Base-by-base conservation (phyloP, 768 basidiomycete species). In the Rhizopogon vesiculosus region DNA sequence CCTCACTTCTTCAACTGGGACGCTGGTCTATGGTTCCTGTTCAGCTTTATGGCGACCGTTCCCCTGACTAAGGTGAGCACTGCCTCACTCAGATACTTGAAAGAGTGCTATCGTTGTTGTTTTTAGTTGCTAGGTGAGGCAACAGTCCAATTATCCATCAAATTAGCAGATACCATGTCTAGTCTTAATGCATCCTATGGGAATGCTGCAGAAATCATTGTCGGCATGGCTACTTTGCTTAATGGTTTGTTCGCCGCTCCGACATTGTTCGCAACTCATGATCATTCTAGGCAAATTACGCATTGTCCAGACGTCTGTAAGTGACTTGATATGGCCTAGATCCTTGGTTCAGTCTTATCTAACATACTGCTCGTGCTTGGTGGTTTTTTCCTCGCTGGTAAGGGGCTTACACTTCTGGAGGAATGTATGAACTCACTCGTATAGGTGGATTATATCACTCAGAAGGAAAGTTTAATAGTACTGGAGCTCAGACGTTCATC, bases 291-390 rank as follows among this genome's bases (percentile, higher is more conserved):
- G 82, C 53, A 80, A 97, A 71, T 77, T 94, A 16, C 84, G 89
- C 39, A 89, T 97, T 63, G 94, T 97, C 2, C 93, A 97, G 70
- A 94, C 91, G 33, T 94, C 93, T 39, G 89, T 90, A 56, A 57
- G 82, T 64, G 16, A 40, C 10, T 33, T 54, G 38, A 43, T 8
- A 22, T 28, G 22, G 16, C 29, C 45, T 60, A 90, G 89, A 85
- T 96, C 81, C 80, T 97, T 44, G 93, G 93, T n/a, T 93, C 91
- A 29, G 89, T 97, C 56, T 72, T 97, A 40, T 94, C 92, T 10
- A 97, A 97, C 70, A 76, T 95, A 40, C 80, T 96, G 9, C 78
- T 97, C 40, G 93, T 98, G 15, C 76, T 98, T 12, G 94, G 94
- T 7, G 91, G 89, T 70, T 92, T 91, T 13, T 95, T 95, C 77